phyloP scores from a whole-genome alignment of 345 rosid genomes.

The Sisymbrium irio region DNA sequence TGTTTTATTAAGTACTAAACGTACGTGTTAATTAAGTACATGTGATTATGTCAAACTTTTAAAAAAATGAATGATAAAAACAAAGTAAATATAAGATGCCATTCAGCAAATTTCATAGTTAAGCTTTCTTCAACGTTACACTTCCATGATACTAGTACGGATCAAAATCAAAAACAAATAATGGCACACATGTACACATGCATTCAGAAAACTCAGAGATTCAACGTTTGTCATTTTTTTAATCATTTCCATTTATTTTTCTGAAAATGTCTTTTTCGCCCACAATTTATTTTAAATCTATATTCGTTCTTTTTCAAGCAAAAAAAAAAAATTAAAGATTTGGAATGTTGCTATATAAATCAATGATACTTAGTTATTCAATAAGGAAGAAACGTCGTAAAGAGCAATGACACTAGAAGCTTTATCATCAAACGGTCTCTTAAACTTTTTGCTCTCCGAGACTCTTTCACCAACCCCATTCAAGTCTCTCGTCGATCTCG shows the following conservation, averaged over 20 bases:
- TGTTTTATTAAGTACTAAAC: not conserved
- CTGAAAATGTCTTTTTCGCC: constrained; percentile 28
- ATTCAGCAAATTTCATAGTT: not conserved
- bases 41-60: not conserved
- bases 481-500: constrained; percentile 35
- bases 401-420: constrained; percentile 57
- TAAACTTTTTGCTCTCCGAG: constrained; percentile 60
- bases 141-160: constrained; percentile 23
- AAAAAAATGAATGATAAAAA: not conserved
- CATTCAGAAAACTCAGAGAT: constrained; percentile 25
- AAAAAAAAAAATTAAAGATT: not conserved
- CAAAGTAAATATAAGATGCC: not conserved
- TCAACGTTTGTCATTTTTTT: constrained; percentile 27
- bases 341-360: constrained; percentile 30
- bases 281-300: not conserved
- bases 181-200: constrained; percentile 27
- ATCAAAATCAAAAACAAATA: constrained; percentile 28
- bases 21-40: not conserved
- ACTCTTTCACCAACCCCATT: constrained; percentile 59
- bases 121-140: not conserved
- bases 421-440: constrained; percentile 64
- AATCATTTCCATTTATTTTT: constrained; percentile 20
- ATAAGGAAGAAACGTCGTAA: constrained; percentile 6
- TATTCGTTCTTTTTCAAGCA: not conserved
- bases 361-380: constrained; percentile 20